phyloP scores from a whole-genome alignment of 1,284 basidiomycete species.

The Puccinia triticina region DNA sequence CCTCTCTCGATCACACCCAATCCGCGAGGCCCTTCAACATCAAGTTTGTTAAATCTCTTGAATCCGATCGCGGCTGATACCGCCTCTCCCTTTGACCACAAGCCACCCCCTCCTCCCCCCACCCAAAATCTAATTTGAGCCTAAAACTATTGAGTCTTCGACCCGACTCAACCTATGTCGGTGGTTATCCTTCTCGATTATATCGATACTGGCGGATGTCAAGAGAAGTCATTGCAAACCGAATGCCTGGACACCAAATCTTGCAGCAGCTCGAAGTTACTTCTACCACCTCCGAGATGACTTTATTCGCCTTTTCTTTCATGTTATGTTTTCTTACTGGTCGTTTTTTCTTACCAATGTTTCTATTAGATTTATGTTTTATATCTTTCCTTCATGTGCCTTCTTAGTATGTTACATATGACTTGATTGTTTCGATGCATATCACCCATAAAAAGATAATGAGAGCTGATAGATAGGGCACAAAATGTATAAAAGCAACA shows the following conservation, averaged over 20 bases:
- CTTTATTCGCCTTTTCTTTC: not conserved
- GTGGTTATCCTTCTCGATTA: not conserved
- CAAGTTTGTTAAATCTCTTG: constrained; percentile 42
- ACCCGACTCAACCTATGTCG: not conserved
- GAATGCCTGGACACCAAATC: not conserved
- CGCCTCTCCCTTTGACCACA: not conserved
- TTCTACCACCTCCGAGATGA: not conserved
- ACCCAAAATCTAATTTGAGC: not conserved
- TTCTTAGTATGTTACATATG: too few relatives aligned
- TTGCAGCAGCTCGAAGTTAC: not conserved
- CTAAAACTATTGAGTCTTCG: not conserved
- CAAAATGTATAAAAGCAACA: too few relatives aligned
- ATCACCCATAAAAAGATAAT: too few relatives aligned
- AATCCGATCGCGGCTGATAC: constrained; percentile 20
- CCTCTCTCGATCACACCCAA: constrained; percentile 5
- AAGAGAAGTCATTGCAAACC: not conserved
- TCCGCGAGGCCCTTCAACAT: constrained; percentile 30
- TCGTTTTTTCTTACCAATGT: not conserved
- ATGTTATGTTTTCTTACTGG: not conserved
- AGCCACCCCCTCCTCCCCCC: not conserved
- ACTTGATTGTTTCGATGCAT: too few relatives aligned
- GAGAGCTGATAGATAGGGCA: too few relatives aligned
- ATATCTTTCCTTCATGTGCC: too few relatives aligned
- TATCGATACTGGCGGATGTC: not conserved
- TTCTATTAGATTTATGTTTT: not conserved